Evolutionary conservation across 306 rosid genomes (phyloP), one percentile per base, ranked within the genome.

Genomic region (Citrullus mucosospermus): DNA sequence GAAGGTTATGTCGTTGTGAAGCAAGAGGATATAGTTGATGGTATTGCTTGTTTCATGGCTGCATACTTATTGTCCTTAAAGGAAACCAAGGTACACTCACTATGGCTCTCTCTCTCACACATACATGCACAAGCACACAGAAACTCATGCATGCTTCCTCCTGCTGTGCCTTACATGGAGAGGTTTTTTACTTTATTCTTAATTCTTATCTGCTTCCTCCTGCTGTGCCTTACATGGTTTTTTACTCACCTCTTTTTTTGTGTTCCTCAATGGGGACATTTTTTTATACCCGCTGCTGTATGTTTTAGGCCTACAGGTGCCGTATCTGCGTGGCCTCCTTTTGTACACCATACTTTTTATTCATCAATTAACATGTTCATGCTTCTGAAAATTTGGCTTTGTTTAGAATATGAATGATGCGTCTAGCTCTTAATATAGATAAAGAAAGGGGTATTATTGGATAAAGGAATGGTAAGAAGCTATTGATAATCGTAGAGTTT

Each of bases 1-100:
- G 96, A 94, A 56, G 98, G 91, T 75, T 95, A 89, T 76, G 95
- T 95, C 65, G 90, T 95, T 82, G 97, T 95, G 70, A 86, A 89
- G 83, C 90, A 95, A 82, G 97, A 95, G 80, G 98, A 95, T 87
- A 95, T 92, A 82, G 90, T 92, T 61, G 98, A 95, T 76, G 98
- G 98, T 54, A 87, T 92, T 75, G 95, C 98, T 9, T 92, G 97
- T 88, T 95, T 90, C 87, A 95, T 95, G 97, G 96, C 98, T 62
- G 93, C 96, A 8, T 95, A 95, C 83, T 84, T 95, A 80, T 79
- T 89, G 81, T 90, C 97, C 80, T 91, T 95, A 59, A 88, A 95
- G 87, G 89, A 92, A 86, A 92, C 98, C 79, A 92, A 95, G 91
- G 97, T 91, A 84, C 79, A 60, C 56, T 79, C 60, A 55, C 11